Evolutionary conservation across 164 flowering plant genomes (phyloP), one percentile per base, ranked within the genome.

Genomic region (Dillenia suffruticosa): DNA sequence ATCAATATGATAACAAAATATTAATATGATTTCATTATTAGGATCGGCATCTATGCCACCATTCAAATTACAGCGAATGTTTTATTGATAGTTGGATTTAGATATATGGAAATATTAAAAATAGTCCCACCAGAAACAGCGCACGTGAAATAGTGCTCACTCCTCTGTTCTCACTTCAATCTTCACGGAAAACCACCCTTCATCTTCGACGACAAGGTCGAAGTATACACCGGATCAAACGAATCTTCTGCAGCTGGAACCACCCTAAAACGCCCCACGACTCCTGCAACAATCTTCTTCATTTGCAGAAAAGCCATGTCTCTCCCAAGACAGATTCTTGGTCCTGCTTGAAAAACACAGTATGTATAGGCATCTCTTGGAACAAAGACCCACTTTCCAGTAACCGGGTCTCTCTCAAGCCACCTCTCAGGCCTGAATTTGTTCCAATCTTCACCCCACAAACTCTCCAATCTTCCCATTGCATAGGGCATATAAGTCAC

Each of bases 241-340:
- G 65, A 68, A 46, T 64, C 55, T 47, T 64, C 70, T 67, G 46
- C 40, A 63, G 52, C 70, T 67, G 78, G 75, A 19, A 68, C 70
- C 58, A 75, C 72, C 61, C 49, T 54, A 24, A 61, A 75, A 61
- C 65, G 60, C 56, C 69, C 54, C 65, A 71, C 19, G 8, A 75
- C 64, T 7, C 72, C 72, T 15, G 72, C 75, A 7, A 64, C 75
- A 43, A 75, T 57, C 70, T 64, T 64, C 78, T 75, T 71, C 78
- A 75, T 71, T 50, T 75, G 78, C 78, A 75, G 24, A 45, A 68
- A 71, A 2, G 78, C 78, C 78, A 75, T 75, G 19, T 71, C 75
- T 63, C 68, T 74, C 46, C 78, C 78, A n/a, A 71, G 44, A 56
- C 78, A 75, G 13, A 71, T 47, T 62, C 78, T 71, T 16, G 78